Conservation (phyloP, 345 rosid species). For the Citrus cavaleriei region DNA sequence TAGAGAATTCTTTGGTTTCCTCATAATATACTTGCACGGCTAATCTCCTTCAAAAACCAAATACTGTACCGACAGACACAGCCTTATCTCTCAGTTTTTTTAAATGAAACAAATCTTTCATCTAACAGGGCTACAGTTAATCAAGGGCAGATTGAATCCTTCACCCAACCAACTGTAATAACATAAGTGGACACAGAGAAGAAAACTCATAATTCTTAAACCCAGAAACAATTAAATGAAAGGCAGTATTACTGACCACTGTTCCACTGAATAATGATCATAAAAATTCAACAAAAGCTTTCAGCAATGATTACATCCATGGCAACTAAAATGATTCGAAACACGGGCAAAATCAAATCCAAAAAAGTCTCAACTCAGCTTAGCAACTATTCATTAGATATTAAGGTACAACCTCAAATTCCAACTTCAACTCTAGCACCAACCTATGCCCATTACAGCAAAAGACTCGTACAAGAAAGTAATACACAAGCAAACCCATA, state of each 20-base stretch:
- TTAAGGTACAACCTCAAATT: no score
- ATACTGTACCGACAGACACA: not conserved
- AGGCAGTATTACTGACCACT: not conserved
- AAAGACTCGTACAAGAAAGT: not conserved
- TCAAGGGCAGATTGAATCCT: not conserved
- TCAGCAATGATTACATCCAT: not conserved
- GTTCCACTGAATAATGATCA: not conserved
- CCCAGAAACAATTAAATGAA: not conserved
- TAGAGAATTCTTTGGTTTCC: not conserved
- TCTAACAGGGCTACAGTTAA: not conserved
- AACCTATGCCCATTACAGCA: not conserved
- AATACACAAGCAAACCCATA: not conserved
- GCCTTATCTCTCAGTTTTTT: not conserved
- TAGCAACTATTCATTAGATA: not conserved
- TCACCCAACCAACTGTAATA: not conserved
- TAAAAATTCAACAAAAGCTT: not conserved
- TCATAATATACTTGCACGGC: not conserved
- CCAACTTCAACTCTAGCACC: no score
- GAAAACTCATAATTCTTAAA: not conserved
- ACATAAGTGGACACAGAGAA: not conserved
- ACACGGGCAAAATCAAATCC: no score
- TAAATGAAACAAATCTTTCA: not conserved
- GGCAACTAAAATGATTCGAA: not conserved
- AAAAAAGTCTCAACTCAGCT: not conserved
- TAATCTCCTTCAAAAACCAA: not conserved